Conservation (phyloP, 257 asterid species). For the Linaria vulgaris region DNA sequence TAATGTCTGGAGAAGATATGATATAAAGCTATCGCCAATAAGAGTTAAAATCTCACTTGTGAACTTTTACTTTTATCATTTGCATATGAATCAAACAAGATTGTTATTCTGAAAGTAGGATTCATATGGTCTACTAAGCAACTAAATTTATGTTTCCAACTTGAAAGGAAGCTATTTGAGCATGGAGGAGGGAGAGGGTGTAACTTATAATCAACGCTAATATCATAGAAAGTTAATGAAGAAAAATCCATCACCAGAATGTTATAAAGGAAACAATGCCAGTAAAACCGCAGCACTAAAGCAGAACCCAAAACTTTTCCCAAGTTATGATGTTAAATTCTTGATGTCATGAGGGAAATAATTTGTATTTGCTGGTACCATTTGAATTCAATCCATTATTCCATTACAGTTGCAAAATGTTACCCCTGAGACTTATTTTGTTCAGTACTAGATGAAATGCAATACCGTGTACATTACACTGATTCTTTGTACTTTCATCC, state of each 20-base stretch:
- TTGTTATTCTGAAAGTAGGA: too few relatives aligned
- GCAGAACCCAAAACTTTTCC: not conserved
- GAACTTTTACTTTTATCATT: too few relatives aligned
- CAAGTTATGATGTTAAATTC: not conserved
- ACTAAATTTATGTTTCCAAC: too few relatives aligned
- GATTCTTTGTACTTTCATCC: not conserved
- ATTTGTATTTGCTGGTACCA: not conserved
- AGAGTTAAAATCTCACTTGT: not conserved
- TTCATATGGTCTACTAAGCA: too few relatives aligned
- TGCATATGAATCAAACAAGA: too few relatives aligned
- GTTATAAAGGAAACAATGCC: not conserved
- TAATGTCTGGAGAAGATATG: conserved; percentile 2
- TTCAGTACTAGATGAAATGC: not conserved
- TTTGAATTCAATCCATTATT: too few relatives aligned
- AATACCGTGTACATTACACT: not conserved
- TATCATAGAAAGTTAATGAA: too few relatives aligned
- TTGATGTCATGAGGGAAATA: not conserved
- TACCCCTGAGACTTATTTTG: not conserved
- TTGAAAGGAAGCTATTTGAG: too few relatives aligned
- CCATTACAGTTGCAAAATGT: too few relatives aligned
- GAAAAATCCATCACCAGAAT: too few relatives aligned
- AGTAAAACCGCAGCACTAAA: not conserved
- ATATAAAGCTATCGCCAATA: not conserved
- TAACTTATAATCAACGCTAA: too few relatives aligned
- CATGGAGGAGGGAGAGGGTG: too few relatives aligned